Percentiles rank a stretch among this genome's conserved stretches.
phyloP scores from a whole-genome alignment of 2,329 filamentous ascomycete genomes.

The Sarocladium kiliense region DNA sequence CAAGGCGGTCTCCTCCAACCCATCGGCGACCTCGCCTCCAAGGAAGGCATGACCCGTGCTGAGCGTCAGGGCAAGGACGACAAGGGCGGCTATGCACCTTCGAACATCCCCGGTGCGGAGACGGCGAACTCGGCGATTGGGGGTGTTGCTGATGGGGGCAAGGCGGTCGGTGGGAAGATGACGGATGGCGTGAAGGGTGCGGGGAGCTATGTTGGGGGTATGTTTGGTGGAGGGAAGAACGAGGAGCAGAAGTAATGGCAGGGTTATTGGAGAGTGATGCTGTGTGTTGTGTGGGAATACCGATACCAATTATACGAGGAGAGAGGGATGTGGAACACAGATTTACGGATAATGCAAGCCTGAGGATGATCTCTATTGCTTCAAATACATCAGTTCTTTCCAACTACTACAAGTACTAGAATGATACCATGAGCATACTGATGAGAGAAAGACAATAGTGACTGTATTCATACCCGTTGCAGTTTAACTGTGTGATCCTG shows the following conservation, averaged over 20 bases:
- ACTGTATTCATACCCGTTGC: no score
- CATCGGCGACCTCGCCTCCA: conserved; percentile 55
- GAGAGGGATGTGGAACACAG: no score
- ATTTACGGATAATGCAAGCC: no score
- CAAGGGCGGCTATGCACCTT: conserved; percentile 41
- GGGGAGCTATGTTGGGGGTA: conserved; percentile 25
- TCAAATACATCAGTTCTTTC: no score
- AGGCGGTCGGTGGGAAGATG: conserved; percentile 21
- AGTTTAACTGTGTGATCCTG: no score
- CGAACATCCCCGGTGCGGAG: conserved; percentile 23
- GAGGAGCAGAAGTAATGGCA: conserved; percentile 11
- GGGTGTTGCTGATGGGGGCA: conserved; percentile 24
- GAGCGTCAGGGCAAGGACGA: conserved; percentile 62
- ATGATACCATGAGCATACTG: no score
- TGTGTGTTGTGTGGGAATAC: no score
- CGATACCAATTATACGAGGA: no score
- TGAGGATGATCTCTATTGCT: no score
- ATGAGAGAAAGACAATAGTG: no score
- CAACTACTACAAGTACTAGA: no score
- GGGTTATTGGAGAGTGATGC: no score
- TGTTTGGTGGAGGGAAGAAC: conserved; percentile 26
- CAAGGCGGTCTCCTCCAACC: conserved; percentile 63
- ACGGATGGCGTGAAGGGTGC: conserved; percentile 23
- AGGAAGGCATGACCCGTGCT: conserved; percentile 60
- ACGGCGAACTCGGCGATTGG: conserved; percentile 21